Conservation (phyloP, 1,139 yeast species). For the Candida glucosophila region DNA sequence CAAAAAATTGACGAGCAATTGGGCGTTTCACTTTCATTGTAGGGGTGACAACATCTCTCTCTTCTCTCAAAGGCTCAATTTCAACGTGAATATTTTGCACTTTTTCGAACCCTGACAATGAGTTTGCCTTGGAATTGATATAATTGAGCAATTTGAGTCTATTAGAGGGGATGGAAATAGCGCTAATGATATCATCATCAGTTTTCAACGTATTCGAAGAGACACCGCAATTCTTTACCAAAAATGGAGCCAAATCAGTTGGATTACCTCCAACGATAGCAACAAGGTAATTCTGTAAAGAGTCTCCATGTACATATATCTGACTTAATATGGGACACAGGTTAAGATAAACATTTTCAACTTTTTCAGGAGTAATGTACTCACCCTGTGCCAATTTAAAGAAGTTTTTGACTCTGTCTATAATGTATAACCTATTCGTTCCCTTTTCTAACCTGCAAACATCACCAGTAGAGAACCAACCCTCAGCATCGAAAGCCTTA, state of each 20-base stretch:
- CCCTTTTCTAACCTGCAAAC: constrained; percentile 21
- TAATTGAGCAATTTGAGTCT: constrained; percentile 18
- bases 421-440: constrained; percentile 22
- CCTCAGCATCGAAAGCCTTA: constrained; percentile 47
- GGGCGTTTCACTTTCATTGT: constrained; percentile 67
- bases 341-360: constrained; percentile 30
- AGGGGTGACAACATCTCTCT: constrained; percentile 62
- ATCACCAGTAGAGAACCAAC: constrained; percentile 38
- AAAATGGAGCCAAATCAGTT: constrained; percentile 8
- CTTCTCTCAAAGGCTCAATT: constrained; percentile 60
- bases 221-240: constrained; percentile 10
- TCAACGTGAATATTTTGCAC: constrained; percentile 52
- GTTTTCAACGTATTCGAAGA: constrained; percentile 8
- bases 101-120: constrained; percentile 48
- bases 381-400: constrained; percentile 40
- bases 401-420: constrained; percentile 37
- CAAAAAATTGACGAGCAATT: constrained; percentile 45
- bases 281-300: constrained; percentile 50
- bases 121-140: constrained; percentile 17
- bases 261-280: constrained; percentile 53
- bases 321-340: constrained; percentile 25
- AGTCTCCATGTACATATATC: constrained; percentile 49
- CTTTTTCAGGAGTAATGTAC: constrained; percentile 34
- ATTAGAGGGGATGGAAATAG: constrained; percentile 20
- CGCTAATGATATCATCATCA: constrained; percentile 17